phyloP scores from a whole-genome alignment of 495 filamentous ascomycete genomes.

The Melanomma pulvis-pyrius region DNA sequence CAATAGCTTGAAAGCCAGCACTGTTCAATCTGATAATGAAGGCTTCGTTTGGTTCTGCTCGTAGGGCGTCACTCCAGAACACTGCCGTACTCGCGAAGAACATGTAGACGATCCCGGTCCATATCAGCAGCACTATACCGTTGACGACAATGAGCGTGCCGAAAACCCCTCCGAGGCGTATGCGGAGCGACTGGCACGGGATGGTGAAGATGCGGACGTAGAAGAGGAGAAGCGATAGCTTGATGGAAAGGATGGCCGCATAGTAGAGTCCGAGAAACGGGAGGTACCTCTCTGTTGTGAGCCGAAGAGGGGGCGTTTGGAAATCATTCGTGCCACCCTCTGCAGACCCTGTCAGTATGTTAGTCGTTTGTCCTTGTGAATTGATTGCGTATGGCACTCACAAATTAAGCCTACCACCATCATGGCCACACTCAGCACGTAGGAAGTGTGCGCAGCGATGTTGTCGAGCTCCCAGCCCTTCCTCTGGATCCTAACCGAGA shows the following conservation, averaged over 20 bases:
- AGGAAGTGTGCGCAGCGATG: neutral
- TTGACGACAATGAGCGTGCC: neutral
- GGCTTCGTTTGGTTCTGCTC: neutral
- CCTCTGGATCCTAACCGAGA: neutral
- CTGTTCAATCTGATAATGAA: neutral
- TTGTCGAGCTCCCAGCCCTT: neutral
- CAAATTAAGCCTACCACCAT: neutral
- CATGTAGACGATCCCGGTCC: neutral
- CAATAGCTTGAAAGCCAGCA: neutral
- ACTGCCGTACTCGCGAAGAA: neutral
- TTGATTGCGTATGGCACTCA: no score
- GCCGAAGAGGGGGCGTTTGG: neutral
- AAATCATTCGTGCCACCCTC: neutral
- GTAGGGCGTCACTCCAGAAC: neutral
- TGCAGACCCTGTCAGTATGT: neutral
- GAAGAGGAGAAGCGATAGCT: neutral
- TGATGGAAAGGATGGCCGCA: neutral
- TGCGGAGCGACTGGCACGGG: neutral
- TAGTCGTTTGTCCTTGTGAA: neutral
- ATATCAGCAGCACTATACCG: neutral
- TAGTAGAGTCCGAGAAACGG: neutral
- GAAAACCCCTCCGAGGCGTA: neutral
- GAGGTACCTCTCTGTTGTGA: neutral
- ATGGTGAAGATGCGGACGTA: neutral
- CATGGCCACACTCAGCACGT: neutral